Percentiles rank a stretch among this genome's conserved stretches.
phyloP scores from a whole-genome alignment of 768 basidiomycete genomes.

The Boletus reticuloceps region DNA sequence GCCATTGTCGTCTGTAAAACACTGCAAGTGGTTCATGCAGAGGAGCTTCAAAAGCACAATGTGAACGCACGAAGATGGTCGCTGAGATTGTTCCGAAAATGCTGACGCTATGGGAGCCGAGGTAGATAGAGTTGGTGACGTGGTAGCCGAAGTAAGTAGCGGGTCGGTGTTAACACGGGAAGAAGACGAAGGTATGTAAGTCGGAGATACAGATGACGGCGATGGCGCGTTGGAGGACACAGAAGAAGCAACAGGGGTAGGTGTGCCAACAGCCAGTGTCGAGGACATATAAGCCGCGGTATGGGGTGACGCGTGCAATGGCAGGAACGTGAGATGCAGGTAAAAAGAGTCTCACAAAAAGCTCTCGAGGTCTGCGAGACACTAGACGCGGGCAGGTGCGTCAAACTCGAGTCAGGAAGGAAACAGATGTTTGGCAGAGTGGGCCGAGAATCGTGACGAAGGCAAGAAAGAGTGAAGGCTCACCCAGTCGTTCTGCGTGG shows the following conservation, averaged over 20 bases:
- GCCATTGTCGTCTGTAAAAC: constrained; percentile 11
- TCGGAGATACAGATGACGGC: constrained; percentile 3
- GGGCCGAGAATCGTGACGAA: neutral
- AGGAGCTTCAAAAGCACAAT: constrained; percentile 1
- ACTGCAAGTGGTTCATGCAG: constrained; percentile 18
- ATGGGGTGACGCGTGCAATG: constrained; percentile 4
- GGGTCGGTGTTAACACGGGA: constrained; percentile 15
- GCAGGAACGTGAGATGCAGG: constrained; percentile 10
- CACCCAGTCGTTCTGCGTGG: constrained; percentile 14
- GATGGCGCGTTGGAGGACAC: constrained; percentile 11
- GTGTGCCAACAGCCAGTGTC: constrained; percentile 12
- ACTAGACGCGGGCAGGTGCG: neutral
- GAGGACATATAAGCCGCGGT: constrained; percentile 23
- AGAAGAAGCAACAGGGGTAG: constrained; percentile 3
- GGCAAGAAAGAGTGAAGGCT: constrained; percentile 7
- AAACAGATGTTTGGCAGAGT: neutral
- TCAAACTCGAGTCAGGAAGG: neutral
- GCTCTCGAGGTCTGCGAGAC: neutral
- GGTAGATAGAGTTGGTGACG: constrained; percentile 12
- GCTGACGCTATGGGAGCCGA: constrained; percentile 11
- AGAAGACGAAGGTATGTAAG: constrained; percentile 5
- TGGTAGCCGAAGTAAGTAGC: constrained; percentile 22
- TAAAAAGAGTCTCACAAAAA: constrained; percentile 4
- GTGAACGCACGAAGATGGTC: constrained; percentile 24
- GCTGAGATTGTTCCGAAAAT: constrained; percentile 9